These are phyloP conservation scores for Russula abietina DNA, from an alignment of 768 basidiomycete species.

Conservation along the genomic window DNA sequence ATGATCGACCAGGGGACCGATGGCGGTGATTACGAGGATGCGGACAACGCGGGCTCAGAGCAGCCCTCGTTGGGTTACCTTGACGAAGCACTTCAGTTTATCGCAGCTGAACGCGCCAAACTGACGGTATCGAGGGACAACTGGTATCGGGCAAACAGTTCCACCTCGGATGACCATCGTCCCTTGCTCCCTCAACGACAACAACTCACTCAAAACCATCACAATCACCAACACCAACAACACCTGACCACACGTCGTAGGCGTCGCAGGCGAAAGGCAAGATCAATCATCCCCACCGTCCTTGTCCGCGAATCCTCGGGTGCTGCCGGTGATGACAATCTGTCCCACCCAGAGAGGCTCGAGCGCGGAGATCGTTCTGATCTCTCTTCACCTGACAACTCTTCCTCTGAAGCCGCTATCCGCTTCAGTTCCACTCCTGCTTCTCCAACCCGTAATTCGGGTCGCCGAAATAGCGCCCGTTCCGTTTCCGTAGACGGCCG, in stretches of 20 bases:
- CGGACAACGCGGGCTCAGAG: slow-evolving; percentile 30
- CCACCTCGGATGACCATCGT: slow-evolving; percentile 19
- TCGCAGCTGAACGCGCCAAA: slow-evolving; percentile 62
- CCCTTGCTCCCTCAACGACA: not conserved
- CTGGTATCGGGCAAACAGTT: slow-evolving; percentile 23
- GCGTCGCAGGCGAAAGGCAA: slow-evolving; percentile 32
- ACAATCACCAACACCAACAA: not conserved
- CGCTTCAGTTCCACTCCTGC: slow-evolving; percentile 31
- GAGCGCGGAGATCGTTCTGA: slow-evolving; percentile 28
- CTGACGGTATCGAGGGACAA: slow-evolving; percentile 40
- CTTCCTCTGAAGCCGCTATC: slow-evolving; percentile 27
- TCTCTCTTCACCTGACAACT: slow-evolving; percentile 28
- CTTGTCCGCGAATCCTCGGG: slow-evolving; percentile 12
- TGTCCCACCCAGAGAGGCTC: slow-evolving; percentile 16
- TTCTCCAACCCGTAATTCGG: slow-evolving; percentile 14
- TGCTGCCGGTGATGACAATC: slow-evolving; percentile 9
- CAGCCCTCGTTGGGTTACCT: slow-evolving; percentile 68
- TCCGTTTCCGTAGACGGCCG: slow-evolving; percentile 26
- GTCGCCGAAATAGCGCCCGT: slow-evolving; percentile 20
- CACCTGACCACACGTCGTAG: slow-evolving; percentile 31
- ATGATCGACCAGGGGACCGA: slow-evolving; percentile 22
- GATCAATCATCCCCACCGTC: slow-evolving; percentile 17
- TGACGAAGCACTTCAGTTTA: slow-evolving; percentile 67
- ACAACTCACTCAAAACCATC: not conserved
- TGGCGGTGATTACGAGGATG: slow-evolving; percentile 24